These are phyloP conservation scores for Penicillium desertorum DNA, from an alignment of 495 filamentous ascomycete species.

Conservation along the genomic window DNA sequence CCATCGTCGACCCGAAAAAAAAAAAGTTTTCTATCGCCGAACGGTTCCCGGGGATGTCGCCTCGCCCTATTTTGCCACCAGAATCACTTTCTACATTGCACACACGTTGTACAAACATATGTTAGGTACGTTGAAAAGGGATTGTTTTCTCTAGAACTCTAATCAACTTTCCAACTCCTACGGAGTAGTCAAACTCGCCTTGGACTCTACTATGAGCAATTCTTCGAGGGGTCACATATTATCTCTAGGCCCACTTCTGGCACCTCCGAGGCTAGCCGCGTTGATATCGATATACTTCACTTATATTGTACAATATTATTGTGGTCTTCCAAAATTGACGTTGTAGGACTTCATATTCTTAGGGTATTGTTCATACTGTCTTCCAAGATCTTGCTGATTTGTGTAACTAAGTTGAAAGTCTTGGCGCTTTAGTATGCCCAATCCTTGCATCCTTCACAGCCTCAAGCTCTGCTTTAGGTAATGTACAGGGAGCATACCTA, in stretches of 20 bases:
- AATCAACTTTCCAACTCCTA: neutral
- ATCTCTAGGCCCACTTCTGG: neutral
- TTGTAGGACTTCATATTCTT: too few species aligned
- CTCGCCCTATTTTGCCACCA: neutral
- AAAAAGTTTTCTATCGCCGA: conserved; percentile 11
- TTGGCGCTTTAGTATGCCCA: neutral
- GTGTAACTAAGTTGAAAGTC: neutral
- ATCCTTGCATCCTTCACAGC: neutral
- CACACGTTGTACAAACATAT: neutral
- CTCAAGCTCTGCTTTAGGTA: neutral
- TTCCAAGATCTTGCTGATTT: neutral
- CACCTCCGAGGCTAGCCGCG: neutral
- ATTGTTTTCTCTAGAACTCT: neutral
- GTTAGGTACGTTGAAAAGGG: neutral
- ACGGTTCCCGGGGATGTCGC: neutral
- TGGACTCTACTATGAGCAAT: neutral
- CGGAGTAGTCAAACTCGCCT: neutral
- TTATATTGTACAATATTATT: neutral
- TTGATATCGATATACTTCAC: neutral
- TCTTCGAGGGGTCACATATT: neutral
- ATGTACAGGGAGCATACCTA: neutral
- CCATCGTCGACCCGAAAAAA: neutral
- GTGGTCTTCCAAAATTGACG: neutral
- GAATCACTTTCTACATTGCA: neutral
- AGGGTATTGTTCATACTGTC: too few species aligned